Evolutionary conservation across 371 early-diverging fungal species (phyloP).

Genomic region (Haplosporangium sp.): DNA sequence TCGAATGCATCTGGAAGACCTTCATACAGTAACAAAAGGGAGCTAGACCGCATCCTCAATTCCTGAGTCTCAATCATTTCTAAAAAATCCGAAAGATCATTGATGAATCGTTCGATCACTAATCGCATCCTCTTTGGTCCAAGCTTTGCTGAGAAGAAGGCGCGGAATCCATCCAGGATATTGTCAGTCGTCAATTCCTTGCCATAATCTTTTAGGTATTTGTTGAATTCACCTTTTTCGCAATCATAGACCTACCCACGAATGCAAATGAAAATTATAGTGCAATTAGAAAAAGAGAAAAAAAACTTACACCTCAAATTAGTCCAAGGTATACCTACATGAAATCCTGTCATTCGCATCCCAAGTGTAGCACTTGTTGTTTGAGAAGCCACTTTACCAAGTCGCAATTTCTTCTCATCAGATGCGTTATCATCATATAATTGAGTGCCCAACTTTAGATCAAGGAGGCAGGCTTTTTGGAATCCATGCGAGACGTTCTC

Average conservation of each 20-base stretch:
- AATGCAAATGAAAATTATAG: too few relatives aligned
- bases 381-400: slow-evolving; percentile 64
- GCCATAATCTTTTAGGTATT: slow-evolving; percentile 63
- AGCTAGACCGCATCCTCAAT: slow-evolving; percentile 71
- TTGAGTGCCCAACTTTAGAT: slow-evolving; percentile 82
- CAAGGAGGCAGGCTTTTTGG: slow-evolving; percentile 77
- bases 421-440: slow-evolving; percentile 73
- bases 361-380: slow-evolving; percentile 73
- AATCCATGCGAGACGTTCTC: slow-evolving; percentile 81
- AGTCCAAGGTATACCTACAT: slow-evolving; percentile 52
- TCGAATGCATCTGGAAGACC: slow-evolving; percentile 69
- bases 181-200: slow-evolving; percentile 58
- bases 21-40: slow-evolving; percentile 80
- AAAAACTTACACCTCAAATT: not conserved
- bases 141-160: slow-evolving; percentile 63
- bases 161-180: slow-evolving; percentile 59
- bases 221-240: slow-evolving; percentile 51
- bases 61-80: slow-evolving; percentile 60
- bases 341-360: slow-evolving; percentile 73
- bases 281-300: not conserved
- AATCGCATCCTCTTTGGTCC: slow-evolving; percentile 60
- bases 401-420: slow-evolving; percentile 70
- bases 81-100: slow-evolving; percentile 67
- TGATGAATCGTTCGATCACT: slow-evolving; percentile 72
- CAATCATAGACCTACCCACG: slow-evolving; percentile 61